These are phyloP conservation scores for Zoysia japonica DNA, from an alignment of 176 grass and related monocot species.

Conservation along the genomic window DNA sequence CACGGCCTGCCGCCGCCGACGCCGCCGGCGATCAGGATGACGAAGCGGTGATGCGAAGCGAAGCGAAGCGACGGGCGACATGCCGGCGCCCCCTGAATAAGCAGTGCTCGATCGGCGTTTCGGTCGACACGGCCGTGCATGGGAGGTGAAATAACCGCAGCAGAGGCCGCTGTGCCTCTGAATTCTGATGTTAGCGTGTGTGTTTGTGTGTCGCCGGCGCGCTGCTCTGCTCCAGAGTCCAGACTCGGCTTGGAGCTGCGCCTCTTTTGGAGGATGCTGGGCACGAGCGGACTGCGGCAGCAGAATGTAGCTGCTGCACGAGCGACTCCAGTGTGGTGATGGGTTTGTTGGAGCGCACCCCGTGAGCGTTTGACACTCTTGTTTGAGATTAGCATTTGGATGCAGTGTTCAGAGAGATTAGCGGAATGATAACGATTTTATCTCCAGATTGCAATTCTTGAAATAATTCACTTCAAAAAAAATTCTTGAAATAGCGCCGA, in stretches of 20 bases:
- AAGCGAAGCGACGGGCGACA: neutral
- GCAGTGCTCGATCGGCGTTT: neutral
- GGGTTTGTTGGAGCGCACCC: conserved; percentile 47
- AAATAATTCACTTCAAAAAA: no score
- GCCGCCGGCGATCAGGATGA: conserved; percentile 10
- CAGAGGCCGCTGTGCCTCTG: neutral
- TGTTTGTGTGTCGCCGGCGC: neutral
- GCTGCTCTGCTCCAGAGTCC: neutral
- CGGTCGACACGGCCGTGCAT: conserved; percentile 5
- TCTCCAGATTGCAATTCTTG: neutral
- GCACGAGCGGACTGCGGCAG: neutral
- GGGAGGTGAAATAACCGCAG: conserved; percentile 19
- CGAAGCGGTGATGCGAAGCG: conserved; percentile 18
- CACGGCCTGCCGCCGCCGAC: conserved; percentile 51
- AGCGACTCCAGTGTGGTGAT: conserved; percentile 41
- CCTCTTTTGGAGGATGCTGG: conserved; percentile 39
- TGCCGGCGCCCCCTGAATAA: conserved; percentile 35
- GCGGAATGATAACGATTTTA: neutral
- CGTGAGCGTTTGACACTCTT: conserved; percentile 17
- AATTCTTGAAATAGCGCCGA: neutral
- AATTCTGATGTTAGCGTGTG: neutral
- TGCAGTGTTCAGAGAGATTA: neutral
- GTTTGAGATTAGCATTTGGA: conserved; percentile 3
- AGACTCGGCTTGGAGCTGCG: neutral
- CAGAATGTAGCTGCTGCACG: conserved; percentile 10